These are phyloP conservation scores for Coleophoma eucalyptorum DNA, from an alignment of 2,329 filamentous ascomycete genomes.

Conservation along the genomic window DNA sequence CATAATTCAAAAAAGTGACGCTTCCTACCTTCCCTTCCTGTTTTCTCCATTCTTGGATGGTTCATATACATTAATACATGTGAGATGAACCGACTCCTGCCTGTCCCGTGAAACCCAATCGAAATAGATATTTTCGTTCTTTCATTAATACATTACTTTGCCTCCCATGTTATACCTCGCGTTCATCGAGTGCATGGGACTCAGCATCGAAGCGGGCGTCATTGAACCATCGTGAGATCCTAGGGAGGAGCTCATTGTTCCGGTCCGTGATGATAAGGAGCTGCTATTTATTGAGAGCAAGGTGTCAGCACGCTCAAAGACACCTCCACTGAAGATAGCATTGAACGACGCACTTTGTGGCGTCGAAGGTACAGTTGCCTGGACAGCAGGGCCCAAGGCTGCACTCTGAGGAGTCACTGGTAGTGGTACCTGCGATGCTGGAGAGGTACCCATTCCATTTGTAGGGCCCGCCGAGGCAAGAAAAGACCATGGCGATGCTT, in stretches of 20 bases:
- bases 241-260: conserved; percentile 25
- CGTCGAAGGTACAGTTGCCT: conserved; percentile 80
- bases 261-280: conserved; percentile 19
- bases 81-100: too few species aligned
- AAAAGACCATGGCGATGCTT: conserved; percentile 59
- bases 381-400: conserved; percentile 82
- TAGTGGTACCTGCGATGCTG: conserved; percentile 50
- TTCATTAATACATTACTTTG: conserved; percentile 18
- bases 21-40: too few species aligned
- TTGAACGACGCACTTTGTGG: conserved; percentile 34
- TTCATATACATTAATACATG: too few species aligned
- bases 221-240: conserved; percentile 20
- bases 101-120: too few species aligned
- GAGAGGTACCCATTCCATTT: conserved; percentile 22
- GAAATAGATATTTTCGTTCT: too few species aligned
- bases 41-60: too few species aligned
- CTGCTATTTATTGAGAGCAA: conserved; percentile 20
- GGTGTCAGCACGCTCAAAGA: conserved; percentile 27
- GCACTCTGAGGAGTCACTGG: conserved; percentile 89
- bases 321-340: conserved; percentile 24
- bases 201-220: conserved; percentile 21
- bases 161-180: conserved; percentile 21
- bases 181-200: conserved; percentile 20
- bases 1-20: too few species aligned
- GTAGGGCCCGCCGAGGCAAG: conserved; percentile 27